Conservation (phyloP, 192 early-diverging fungal genomes). For the Chytriomyces confervae region DNA sequence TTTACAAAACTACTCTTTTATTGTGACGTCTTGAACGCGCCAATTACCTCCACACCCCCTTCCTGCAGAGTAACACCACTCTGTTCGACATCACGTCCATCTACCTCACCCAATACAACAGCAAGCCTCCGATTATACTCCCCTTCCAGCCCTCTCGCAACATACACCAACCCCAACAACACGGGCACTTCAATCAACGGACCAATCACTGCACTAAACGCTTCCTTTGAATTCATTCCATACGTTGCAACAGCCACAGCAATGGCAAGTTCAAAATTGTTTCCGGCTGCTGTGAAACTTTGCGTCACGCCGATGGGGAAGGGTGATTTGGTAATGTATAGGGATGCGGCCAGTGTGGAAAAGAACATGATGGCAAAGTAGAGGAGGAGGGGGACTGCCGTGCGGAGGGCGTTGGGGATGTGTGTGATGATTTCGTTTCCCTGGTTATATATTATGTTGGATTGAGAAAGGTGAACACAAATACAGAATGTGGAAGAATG, state of each 20-base stretch:
- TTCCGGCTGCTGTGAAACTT: constrained; percentile 68
- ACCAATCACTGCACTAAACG: constrained; percentile 68
- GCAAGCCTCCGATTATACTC: constrained; percentile 23
- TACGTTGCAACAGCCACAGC: constrained; percentile 72
- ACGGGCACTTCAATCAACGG: constrained; percentile 78
- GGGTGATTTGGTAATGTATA: constrained; percentile 40
- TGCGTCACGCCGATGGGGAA: constrained; percentile 62
- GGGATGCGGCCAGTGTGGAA: constrained; percentile 43
- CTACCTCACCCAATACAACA: neutral
- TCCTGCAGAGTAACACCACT: neutral
- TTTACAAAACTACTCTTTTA: too few species aligned
- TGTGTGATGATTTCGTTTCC: constrained; percentile 63
- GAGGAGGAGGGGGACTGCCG: constrained; percentile 67
- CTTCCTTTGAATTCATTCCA: constrained; percentile 69
- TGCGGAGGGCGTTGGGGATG: constrained; percentile 66
- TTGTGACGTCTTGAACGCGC: too few species aligned
- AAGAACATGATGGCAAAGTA: constrained; percentile 68
- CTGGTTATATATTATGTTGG: constrained; percentile 12
- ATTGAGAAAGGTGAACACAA: neutral
- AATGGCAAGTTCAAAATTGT: constrained; percentile 80
- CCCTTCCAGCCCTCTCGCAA: constrained; percentile 15
- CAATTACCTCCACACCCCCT: too few species aligned
- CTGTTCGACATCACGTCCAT: neutral
- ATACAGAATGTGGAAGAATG: neutral
- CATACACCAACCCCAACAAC: constrained; percentile 61